phyloP scores from a whole-genome alignment of 2,329 filamentous ascomycete species.

The Bipolaris cookei region DNA sequence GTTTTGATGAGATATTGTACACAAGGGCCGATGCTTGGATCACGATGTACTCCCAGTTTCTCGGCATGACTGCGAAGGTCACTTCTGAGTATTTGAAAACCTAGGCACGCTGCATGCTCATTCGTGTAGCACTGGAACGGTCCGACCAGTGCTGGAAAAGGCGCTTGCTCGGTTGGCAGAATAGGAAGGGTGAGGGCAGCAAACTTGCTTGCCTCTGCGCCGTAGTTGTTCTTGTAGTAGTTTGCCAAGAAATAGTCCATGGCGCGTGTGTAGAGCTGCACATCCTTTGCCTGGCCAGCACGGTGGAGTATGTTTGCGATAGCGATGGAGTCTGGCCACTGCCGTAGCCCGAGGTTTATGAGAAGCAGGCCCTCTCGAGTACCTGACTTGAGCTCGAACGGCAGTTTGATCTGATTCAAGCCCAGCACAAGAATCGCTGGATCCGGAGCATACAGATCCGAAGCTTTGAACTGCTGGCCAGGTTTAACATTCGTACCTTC shows the following conservation, averaged over 20 bases:
- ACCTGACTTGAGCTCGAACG: slow-evolving; percentile 69
- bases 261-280: slow-evolving; percentile 67
- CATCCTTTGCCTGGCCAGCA: slow-evolving; percentile 59
- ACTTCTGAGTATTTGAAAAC: slow-evolving; percentile 76
- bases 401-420: slow-evolving; percentile 66
- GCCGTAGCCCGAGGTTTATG: slow-evolving; percentile 71
- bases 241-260: slow-evolving; percentile 84
- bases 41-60: slow-evolving; percentile 83
- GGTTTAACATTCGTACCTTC: slow-evolving; percentile 51
- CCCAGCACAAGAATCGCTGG: slow-evolving; percentile 41
- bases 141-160: slow-evolving; percentile 68
- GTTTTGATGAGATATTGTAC: slow-evolving; percentile 73
- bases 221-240: slow-evolving; percentile 79
- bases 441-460: slow-evolving; percentile 47
- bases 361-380: slow-evolving; percentile 75
- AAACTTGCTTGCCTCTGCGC: slow-evolving; percentile 62
- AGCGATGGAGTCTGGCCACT: slow-evolving; percentile 73
- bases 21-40: slow-evolving; percentile 80
- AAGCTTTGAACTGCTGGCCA: slow-evolving; percentile 45
- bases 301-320: slow-evolving; percentile 79
- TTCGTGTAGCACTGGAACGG: slow-evolving; percentile 86
- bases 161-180: slow-evolving; percentile 72
- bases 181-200: slow-evolving; percentile 53
- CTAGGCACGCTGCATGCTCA: slow-evolving; percentile 74
- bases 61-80: slow-evolving; percentile 81